Base-by-base conservation (phyloP, 2,329 filamentous ascomycete genomes). In the Hymenoscyphus repandus region DNA sequence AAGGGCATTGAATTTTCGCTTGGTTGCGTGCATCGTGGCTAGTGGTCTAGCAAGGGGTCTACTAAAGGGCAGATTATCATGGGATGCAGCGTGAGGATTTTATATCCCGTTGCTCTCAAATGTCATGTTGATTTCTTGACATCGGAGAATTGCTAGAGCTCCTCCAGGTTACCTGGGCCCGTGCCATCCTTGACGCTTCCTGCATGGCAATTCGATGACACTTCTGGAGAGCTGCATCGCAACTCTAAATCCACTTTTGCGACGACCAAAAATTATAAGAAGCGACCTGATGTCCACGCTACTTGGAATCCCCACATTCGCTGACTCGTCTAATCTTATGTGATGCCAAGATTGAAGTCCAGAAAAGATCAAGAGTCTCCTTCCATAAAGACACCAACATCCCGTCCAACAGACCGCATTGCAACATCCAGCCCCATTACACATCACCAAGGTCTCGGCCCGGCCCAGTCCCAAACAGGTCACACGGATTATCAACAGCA, bases 1-100 rank as follows among this genome's bases (percentile, higher is more conserved):
- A 13, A 90, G 76, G 62, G 79, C 78, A 69, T 90, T 86, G 72
- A 91, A 90, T 69, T 91, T 91, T 61, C 88, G 79, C 72, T 91
- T 92, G n/a, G 85, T 88, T 20, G 85, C 80, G 65, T 87, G 87
- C 74, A 90, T 87, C 41, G 71, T 47, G 42, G 45, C 18, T 22
- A 40, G 27, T 5, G n/a, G n/a, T 18, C 30, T 42, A 22, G 11
- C 2, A 17, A 11, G 12, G 34, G 12, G 10, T 17, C 7, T 7
- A 27, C 22, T 27, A 4, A 7, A 7, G 22, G 22, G 7, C 4
- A 27, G 22, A 27, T 27, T 4, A 27, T 27, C 7, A 27, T 27
- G 22, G 4, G 22, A 27, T 27, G 22, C 7, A 33, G 10, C 11
- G 15, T 30, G 13, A 41, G 12, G 22, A 4, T 27, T 7, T 27